Percentiles rank a stretch among this genome's conserved stretches.
Evolutionary conservation across 2,329 filamentous ascomycete genomes (phyloP).

Genomic region (Phialocephala sp.): DNA sequence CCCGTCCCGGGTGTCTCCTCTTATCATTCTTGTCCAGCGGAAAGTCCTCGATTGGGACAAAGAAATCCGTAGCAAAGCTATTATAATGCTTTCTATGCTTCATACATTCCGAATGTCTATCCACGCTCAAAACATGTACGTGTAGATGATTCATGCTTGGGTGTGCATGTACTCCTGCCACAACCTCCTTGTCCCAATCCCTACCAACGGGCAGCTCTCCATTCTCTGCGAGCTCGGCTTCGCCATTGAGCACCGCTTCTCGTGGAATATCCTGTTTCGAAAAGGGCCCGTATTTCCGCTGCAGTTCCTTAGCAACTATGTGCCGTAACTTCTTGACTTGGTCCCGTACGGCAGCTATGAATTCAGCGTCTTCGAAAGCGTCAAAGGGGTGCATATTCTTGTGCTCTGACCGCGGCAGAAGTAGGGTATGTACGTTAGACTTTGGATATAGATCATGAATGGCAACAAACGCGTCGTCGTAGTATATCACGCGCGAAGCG

Average conservation of each 20-base stretch:
- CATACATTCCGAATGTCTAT: slow-evolving; percentile 74
- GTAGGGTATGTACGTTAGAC: slow-evolving; percentile 80
- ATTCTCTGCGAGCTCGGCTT: slow-evolving; percentile 54
- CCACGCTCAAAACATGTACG: slow-evolving; percentile 82
- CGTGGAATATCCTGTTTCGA: slow-evolving; percentile 69
- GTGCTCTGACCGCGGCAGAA: slow-evolving; percentile 77
- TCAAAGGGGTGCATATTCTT: slow-evolving; percentile 75
- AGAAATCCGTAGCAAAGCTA: slow-evolving; percentile 85
- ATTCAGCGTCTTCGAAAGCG: slow-evolving; percentile 72
- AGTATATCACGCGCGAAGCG: slow-evolving; percentile 64
- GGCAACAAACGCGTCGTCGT: slow-evolving; percentile 72
- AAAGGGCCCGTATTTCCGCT: slow-evolving; percentile 66
- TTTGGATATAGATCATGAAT: slow-evolving; percentile 90
- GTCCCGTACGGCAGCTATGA: slow-evolving; percentile 66
- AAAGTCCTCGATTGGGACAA: slow-evolving; percentile 80
- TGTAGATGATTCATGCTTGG: slow-evolving; percentile 94
- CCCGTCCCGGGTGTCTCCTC: slow-evolving; percentile 60
- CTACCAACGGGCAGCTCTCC: slow-evolving; percentile 69
- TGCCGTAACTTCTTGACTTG: slow-evolving; percentile 66
- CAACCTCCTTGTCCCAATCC: slow-evolving; percentile 78
- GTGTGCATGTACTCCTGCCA: slow-evolving; percentile 81
- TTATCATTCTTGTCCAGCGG: slow-evolving; percentile 72
- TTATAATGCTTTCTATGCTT: slow-evolving; percentile 90
- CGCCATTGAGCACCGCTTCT: slow-evolving; percentile 67
- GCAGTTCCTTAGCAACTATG: slow-evolving; percentile 77